Conservation (phyloP, 805 yeast genomes). For the Cyberlindnera saturnus region DNA sequence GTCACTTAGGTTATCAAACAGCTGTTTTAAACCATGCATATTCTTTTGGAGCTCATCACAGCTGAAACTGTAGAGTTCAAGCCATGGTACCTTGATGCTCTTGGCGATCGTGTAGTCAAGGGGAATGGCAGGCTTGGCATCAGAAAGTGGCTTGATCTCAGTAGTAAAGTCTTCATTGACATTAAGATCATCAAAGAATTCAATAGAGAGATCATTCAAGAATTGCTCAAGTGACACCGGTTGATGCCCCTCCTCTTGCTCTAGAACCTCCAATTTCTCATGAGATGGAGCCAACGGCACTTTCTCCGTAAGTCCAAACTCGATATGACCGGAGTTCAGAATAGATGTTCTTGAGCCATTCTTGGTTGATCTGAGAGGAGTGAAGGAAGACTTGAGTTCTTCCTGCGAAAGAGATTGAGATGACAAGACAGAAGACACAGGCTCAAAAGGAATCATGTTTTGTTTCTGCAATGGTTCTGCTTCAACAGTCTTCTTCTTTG, state of each 20-base stretch:
- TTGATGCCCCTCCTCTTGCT: constrained; percentile 10
- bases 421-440: constrained; percentile 1
- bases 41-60: constrained; percentile 24
- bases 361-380: constrained; percentile 20
- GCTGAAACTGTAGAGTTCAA: constrained; percentile 23
- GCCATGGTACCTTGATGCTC: constrained; percentile 20
- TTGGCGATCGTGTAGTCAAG: constrained; percentile 19
- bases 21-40: constrained; percentile 17
- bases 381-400: constrained; percentile 17
- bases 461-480: not conserved
- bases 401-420: constrained; percentile 9
- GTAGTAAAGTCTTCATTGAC: constrained; percentile 19
- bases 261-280: constrained; percentile 6
- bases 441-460: constrained; percentile 1
- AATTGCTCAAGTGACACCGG: constrained; percentile 21
- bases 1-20: constrained; percentile 19
- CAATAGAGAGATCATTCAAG: constrained; percentile 20
- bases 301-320: constrained; percentile 12
- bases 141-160: constrained; percentile 8
- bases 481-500: constrained; percentile 10
- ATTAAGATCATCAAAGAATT: constrained; percentile 23
- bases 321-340: constrained; percentile 11
- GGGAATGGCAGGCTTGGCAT: not conserved
- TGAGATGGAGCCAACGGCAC: constrained; percentile 20
- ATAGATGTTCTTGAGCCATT: constrained; percentile 10